Conservation (phyloP, 73 alveolate genomes). For the Uronychia binucleata region DNA sequence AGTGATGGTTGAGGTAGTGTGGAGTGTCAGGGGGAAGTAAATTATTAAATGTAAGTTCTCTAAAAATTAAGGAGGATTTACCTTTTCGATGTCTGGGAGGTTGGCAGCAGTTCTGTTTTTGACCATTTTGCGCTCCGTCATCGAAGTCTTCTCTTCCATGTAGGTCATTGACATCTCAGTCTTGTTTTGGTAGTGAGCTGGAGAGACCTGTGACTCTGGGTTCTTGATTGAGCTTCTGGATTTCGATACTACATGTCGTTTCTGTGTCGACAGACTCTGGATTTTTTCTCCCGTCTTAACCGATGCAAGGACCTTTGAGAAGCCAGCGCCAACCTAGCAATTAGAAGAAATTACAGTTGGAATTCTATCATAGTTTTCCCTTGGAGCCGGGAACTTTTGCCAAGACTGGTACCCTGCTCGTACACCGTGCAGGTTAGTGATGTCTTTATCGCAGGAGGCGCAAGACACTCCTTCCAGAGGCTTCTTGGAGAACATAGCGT, state of each 20-base stretch:
- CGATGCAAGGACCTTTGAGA: not conserved
- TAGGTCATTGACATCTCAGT: not conserved
- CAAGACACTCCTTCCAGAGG: constrained; percentile 87
- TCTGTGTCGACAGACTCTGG: not conserved
- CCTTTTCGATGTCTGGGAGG: not conserved
- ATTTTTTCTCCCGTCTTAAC: not conserved
- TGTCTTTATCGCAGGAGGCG: constrained; percentile 87
- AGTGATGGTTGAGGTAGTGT: constrained; percentile 2
- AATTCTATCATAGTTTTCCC: too few relatives aligned
- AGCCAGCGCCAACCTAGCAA: not conserved
- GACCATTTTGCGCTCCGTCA: not conserved
- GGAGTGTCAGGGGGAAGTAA: not conserved
- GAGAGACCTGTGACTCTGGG: not conserved
- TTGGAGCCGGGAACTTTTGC: constrained; percentile 90
- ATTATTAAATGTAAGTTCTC: not conserved
- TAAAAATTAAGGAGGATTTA: not conserved
- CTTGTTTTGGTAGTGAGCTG: not conserved
- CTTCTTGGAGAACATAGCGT: constrained; percentile 83
- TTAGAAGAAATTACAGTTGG: not conserved
- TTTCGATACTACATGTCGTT: not conserved
- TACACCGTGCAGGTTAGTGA: constrained; percentile 73
- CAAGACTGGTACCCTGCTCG: constrained; percentile 73
- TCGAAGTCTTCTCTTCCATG: not conserved
- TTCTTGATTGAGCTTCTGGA: not conserved
- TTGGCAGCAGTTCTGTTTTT: not conserved